Evolutionary conservation across 768 basidiomycete genomes (phyloP).

Genomic region (Psilocybe cyanescens): DNA sequence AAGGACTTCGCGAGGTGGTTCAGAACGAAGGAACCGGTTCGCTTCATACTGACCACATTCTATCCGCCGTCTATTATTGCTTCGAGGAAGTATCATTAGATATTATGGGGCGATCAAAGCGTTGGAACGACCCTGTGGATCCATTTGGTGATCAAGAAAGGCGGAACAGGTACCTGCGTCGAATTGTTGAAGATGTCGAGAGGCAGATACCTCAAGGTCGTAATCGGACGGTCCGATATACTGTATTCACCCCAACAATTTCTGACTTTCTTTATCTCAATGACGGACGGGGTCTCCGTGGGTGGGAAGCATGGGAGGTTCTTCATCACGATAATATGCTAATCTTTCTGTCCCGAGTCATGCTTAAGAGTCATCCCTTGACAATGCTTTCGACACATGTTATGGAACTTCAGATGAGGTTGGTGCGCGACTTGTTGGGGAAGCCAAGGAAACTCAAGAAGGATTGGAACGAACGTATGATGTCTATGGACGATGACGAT

Average conservation of each 20-base stretch:
- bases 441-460: not conserved
- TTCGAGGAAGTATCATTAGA: not conserved
- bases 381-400: not conserved
- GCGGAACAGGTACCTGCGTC: not conserved
- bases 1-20: not conserved
- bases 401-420: not conserved
- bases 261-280: not conserved
- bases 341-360: not conserved
- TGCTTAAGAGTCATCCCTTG: not conserved
- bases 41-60: not conserved
- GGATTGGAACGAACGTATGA: not conserved
- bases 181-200: not conserved
- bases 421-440: not conserved
- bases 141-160: not conserved
- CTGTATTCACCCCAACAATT: not conserved
- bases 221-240: not conserved
- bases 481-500: not conserved
- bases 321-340: conserved; percentile 4
- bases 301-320: conserved; percentile 4
- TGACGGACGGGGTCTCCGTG: not conserved
- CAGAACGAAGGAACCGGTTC: not conserved
- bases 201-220: not conserved
- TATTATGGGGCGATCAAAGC: not conserved
- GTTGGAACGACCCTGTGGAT: not conserved
- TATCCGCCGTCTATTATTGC: not conserved